Evolutionary conservation across 345 rosid species (phyloP), one percentile per base, ranked within the genome.

Genomic region (Salix koriyanagi): DNA sequence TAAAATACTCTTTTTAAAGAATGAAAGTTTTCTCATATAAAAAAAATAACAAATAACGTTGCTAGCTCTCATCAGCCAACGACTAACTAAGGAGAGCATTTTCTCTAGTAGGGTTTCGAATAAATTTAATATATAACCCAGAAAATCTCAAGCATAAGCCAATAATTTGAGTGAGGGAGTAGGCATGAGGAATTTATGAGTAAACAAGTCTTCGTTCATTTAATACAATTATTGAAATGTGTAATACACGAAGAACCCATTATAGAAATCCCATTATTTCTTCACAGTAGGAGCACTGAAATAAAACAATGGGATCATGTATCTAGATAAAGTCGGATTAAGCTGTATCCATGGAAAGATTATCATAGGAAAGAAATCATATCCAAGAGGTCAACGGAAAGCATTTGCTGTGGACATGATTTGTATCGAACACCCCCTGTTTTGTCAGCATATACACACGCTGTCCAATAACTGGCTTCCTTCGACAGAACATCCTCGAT

Each of bases 241-340:
- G 74, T 44, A 48, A 56, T 68, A 42, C 82, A 74, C 75, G 32
- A 41, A 66, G 73, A 60, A 65, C 14, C 72, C 78, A 82, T 69
- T 71, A 58, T 48, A 26, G 70, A 56, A 42, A 39, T 68, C 28
- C 11, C 44, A 44, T 5, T 41, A 67, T 39, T 52, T 28, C 23
- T 73, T 2, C 25, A 79, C 79, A 75, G 72, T 76, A 42, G 8
- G 14, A 50, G 69, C 82, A 76, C 77, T 73, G 28, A 13, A 13
- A 25, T 32, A 18, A 21, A 32, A 41, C 19, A 12, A 44, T 68
- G 69, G 62, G 54, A 68, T 77, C 80, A 79, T 69, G 5, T 36
- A 14, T 19, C 28, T 39, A 2, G 42, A 41, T 41, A 11, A 10
- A 41, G 13, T 41, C 11, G 44, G 44, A 41, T 41, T 10, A 41